Percentiles rank a stretch among this genome's conserved stretches.
Conservation (phyloP, 495 filamentous ascomycete genomes). For the Podospora pseudopauciseta region DNA sequence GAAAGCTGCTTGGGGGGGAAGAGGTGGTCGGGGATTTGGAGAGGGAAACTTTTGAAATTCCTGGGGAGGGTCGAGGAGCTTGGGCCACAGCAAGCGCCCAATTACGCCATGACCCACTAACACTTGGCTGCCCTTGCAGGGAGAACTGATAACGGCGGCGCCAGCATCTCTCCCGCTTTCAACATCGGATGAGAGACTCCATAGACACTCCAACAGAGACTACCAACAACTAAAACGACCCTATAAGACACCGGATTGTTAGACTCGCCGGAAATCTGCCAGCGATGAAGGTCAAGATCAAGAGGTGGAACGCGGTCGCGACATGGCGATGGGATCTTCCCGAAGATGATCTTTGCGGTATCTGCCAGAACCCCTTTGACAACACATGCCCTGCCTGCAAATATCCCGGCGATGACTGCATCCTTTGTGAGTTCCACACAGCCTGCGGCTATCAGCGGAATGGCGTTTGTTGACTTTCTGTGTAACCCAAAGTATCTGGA, state of each 20-base stretch:
- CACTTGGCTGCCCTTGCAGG: not conserved
- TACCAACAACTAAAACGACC: not conserved
- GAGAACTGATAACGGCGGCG: conserved; percentile 1
- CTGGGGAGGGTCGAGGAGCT: conserved; percentile 14
- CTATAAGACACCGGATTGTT: not conserved
- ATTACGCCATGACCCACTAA: conserved; percentile 13
- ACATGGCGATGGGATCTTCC: conserved; percentile 98
- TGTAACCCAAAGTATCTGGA: conserved; percentile 65
- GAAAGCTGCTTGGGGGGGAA: not conserved
- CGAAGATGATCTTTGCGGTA: conserved; percentile 96
- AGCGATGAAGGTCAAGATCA: conserved; percentile 91
- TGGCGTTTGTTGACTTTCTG: not conserved
- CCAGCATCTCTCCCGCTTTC: not conserved
- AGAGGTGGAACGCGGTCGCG: conserved; percentile 87
- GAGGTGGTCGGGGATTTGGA: not conserved
- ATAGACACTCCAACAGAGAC: not conserved
- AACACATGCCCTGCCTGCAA: conserved; percentile 97
- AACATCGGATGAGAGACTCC: not conserved
- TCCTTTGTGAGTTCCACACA: conserved; percentile 62
- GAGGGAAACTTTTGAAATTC: not conserved
- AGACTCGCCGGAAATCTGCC: too few species aligned
- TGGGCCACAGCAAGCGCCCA: conserved; percentile 16
- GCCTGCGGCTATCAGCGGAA: not conserved
- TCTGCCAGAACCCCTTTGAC: conserved; percentile 97
- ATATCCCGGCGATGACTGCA: conserved; percentile 94